Conservation (phyloP, 371 early-diverging fungal species). For the Mucor saturninus region DNA sequence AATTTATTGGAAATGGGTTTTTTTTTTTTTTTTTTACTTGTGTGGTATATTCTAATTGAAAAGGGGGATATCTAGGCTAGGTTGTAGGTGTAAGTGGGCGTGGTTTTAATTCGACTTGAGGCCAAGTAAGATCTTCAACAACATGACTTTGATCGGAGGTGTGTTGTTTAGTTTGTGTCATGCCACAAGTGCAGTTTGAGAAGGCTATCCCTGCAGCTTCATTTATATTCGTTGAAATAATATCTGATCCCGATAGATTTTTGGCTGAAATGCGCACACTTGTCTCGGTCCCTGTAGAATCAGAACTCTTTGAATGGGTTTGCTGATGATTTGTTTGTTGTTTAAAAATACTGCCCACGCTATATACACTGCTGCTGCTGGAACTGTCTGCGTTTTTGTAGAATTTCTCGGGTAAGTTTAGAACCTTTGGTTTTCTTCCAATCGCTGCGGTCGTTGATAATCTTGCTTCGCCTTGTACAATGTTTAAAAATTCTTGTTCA, state of each 20-base stretch:
- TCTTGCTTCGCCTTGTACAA: conserved; percentile 38
- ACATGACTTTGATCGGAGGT: not conserved
- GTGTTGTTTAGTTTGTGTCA: not conserved
- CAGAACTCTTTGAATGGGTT: not conserved
- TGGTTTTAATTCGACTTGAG: not conserved
- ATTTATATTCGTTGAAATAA: not conserved
- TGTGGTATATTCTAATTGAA: no score
- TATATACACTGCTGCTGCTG: not conserved
- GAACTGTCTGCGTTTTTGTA: not conserved
- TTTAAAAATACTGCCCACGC: not conserved
- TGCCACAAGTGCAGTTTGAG: not conserved
- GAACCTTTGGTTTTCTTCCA: conserved; percentile 29
- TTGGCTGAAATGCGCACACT: conserved; percentile 2
- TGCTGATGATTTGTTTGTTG: conserved; percentile 6
- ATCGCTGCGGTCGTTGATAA: conserved; percentile 16
- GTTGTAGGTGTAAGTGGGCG: not conserved
- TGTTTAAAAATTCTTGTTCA: conserved; percentile 36
- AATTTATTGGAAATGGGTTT: not conserved
- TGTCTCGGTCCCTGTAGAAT: not conserved
- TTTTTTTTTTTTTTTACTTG: no score
- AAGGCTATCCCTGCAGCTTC: no score
- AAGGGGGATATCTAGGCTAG: no score
- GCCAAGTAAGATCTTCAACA: not conserved
- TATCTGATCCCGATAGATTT: conserved; percentile 22
- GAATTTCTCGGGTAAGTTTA: conserved; percentile 3